Evolutionary conservation across 805 yeast species (phyloP), one percentile per base, ranked within the genome.

Genomic region (Schwanniomyces polymorphus): DNA sequence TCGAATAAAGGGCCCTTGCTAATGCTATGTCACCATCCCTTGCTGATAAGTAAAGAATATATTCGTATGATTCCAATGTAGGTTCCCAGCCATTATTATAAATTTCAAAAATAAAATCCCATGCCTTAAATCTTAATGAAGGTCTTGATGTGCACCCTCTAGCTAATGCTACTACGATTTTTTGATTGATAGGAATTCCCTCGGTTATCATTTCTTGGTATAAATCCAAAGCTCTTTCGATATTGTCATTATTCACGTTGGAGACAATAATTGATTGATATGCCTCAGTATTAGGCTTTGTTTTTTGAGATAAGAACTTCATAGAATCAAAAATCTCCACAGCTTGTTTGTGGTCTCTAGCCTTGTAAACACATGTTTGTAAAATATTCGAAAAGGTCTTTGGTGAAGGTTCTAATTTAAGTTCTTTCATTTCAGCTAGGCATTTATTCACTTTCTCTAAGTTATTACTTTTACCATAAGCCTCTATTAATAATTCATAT

Each of bases 31-130:
- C 97, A 0, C 96, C 94, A 57, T 91, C 91, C 48, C 75, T 74
- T 0, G 90, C 85, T n/a, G 94, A 81, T 41, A 92, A 66, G 51
- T 84, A 78, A 68, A 92, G 74, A 82, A 92, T 83, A 12, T 82
- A 76, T 51, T 84, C 86, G 54, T 84, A 74, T 0, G 86, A 76
- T 21, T 70, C 70, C 7, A 76, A 54, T n/a, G 74, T 58, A 51
- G 82, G 71, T 50, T 67, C 56, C 80, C 70, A 59, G 17, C 60
- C 63, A 45, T 61, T 58, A 12, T 78, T 73, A 54, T 82, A 74
- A 48, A 88, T 81, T 52, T 87, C 83, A 50, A 84, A 75, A 45
- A 91, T 80, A 55, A 81, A 85, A 45, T 80, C 78, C 97, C 97
- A 92, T 0, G 96, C 96, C 52, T 74, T 70, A 31, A 70, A 56